A percentile compares a stretch with the other conserved stretches of the same genome.
phyloP scores from a whole-genome alignment of 2,329 filamentous ascomycete species.

The Dichotomopilus funicola region DNA sequence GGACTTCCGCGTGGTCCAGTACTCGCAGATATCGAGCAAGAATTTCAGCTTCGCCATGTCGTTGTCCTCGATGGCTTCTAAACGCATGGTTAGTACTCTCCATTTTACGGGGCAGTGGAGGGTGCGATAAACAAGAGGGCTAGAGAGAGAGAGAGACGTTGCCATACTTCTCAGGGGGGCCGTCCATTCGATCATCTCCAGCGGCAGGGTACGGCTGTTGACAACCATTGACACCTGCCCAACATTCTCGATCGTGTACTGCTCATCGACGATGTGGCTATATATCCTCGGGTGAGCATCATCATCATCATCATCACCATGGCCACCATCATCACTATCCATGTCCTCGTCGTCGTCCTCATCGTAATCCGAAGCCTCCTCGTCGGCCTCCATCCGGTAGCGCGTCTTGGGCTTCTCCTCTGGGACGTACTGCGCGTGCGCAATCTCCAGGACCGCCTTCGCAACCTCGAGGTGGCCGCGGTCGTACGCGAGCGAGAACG shows the following conservation, averaged over 20 bases:
- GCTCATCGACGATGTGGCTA: slow-evolving; percentile 53
- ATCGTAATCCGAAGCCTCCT: neutral
- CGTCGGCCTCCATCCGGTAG: slow-evolving; percentile 38
- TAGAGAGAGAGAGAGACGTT: neutral
- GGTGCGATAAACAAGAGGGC: too few species aligned
- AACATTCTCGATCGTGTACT: slow-evolving; percentile 70
- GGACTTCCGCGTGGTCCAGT: slow-evolving; percentile 37
- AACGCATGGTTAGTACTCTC: neutral
- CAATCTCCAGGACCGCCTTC: slow-evolving; percentile 61
- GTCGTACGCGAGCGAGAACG: slow-evolving; percentile 63
- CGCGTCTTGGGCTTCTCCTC: slow-evolving; percentile 44
- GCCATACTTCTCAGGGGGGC: neutral
- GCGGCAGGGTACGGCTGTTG: slow-evolving; percentile 54
- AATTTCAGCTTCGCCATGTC: slow-evolving; percentile 48
- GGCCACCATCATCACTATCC: too few species aligned
- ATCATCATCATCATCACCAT: slow-evolving; percentile 26
- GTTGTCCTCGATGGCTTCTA: slow-evolving; percentile 42
- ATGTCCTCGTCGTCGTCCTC: slow-evolving; percentile 32
- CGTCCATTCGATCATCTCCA: slow-evolving; percentile 41
- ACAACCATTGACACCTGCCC: slow-evolving; percentile 63
- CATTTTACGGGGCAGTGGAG: too few species aligned
- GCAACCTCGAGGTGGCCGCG: slow-evolving; percentile 60
- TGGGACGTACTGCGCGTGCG: slow-evolving; percentile 59
- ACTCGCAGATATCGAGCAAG: slow-evolving; percentile 48
- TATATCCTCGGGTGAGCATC: slow-evolving; percentile 40